Evolutionary conservation across 345 rosid genomes (phyloP).

Genomic region (Clausena lansium): DNA sequence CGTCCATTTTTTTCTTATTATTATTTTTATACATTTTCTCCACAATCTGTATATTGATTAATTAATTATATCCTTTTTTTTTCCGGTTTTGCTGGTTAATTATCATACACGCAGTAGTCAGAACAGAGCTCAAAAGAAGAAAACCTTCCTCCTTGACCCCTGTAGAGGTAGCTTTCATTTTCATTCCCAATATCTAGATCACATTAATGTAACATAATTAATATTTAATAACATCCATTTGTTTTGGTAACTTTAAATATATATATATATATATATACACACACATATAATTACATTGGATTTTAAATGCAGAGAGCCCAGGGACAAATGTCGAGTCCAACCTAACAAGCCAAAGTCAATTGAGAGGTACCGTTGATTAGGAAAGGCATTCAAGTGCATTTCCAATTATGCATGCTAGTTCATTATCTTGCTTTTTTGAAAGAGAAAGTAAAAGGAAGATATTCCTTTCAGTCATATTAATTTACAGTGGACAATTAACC

Average conservation of each 20-base stretch:
- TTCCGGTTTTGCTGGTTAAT: background rate
- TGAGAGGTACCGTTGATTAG: constrained; percentile 14
- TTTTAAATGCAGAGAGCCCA: background rate
- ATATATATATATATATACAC: too few species aligned
- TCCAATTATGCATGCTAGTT: background rate
- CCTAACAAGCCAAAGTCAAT: constrained; percentile 19
- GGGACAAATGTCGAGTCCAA: constrained; percentile 1
- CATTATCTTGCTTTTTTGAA: background rate
- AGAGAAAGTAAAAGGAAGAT: background rate
- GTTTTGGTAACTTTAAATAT: background rate
- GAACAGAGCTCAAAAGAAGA: background rate
- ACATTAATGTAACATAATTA: background rate
- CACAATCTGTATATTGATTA: background rate
- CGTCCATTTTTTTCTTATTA: background rate
- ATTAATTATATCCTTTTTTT: background rate
- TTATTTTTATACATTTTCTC: background rate
- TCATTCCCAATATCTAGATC: background rate
- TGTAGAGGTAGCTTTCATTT: background rate
- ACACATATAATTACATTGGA: background rate
- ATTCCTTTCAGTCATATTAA: background rate
- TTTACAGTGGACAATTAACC: too few species aligned
- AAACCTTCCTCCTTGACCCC: background rate
- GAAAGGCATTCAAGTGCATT: constrained; percentile 8
- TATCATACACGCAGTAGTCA: background rate
- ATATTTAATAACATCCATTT: background rate